Evolutionary conservation across 2,329 filamentous ascomycete genomes (phyloP).

Genomic region (Penicillium janthinellum): DNA sequence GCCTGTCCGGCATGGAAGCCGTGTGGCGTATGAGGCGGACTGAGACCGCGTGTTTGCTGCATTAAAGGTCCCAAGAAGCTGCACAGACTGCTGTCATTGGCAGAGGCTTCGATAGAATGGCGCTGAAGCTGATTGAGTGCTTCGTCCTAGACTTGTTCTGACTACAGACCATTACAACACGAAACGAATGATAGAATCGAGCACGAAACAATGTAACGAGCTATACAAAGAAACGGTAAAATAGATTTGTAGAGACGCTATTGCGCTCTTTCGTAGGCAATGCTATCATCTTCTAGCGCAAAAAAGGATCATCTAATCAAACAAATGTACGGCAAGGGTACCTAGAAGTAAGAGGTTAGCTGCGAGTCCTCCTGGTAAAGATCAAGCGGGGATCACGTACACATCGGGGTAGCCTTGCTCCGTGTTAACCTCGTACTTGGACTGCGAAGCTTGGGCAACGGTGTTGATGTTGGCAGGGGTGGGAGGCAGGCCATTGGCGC

Average conservation of each 20-base stretch:
- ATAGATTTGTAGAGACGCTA: neutral
- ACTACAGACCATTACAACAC: neutral
- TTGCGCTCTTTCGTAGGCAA: neutral
- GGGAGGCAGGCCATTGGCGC: slow-evolving; percentile 81
- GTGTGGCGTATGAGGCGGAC: neutral
- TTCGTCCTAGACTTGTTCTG: neutral
- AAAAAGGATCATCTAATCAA: slow-evolving; percentile 29
- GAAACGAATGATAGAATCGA: neutral
- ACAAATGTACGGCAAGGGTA: slow-evolving; percentile 52
- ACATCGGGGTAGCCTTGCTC: slow-evolving; percentile 69
- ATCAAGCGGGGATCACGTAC: slow-evolving; percentile 54
- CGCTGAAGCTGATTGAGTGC: neutral
- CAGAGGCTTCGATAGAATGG: neutral
- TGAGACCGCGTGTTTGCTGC: neutral
- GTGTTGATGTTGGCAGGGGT: slow-evolving; percentile 71
- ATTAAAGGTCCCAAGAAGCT: neutral
- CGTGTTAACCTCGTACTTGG: slow-evolving; percentile 65
- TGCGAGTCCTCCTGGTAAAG: too few species aligned
- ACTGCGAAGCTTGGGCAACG: slow-evolving; percentile 31
- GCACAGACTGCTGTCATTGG: neutral
- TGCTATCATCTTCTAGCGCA: slow-evolving; percentile 5
- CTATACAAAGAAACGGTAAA: neutral
- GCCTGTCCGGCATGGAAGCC: neutral
- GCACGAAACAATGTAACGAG: neutral
- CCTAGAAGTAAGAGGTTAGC: slow-evolving; percentile 29